Conservation (phyloP, 2,329 filamentous ascomycete genomes). For the Akanthomyces lecanii region DNA sequence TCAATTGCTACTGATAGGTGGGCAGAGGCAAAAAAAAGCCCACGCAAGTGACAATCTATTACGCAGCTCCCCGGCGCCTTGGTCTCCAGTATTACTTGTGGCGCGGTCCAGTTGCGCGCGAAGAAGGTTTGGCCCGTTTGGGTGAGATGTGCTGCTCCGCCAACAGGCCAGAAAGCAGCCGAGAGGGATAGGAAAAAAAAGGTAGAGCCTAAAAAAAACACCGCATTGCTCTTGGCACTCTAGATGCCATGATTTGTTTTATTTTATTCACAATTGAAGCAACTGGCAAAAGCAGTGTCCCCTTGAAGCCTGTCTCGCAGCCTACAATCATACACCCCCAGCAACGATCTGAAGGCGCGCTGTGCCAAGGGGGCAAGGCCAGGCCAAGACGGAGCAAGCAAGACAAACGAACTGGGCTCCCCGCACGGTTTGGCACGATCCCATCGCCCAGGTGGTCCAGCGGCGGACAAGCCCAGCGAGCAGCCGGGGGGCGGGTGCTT, state of each 20-base stretch:
- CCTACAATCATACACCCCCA: no score
- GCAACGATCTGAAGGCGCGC: not conserved
- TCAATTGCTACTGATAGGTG: no score
- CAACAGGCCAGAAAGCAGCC: not conserved
- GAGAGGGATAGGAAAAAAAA: no score
- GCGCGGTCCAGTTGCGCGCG: not conserved
- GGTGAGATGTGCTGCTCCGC: slow-evolving; percentile 1
- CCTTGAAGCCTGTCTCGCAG: no score
- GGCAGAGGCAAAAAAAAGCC: not conserved
- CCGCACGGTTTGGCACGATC: slow-evolving; percentile 5
- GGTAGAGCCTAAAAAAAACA: no score
- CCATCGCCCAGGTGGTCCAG: slow-evolving; percentile 6
- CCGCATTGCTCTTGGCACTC: no score
- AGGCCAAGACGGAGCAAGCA: not conserved
- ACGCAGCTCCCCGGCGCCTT: no score
- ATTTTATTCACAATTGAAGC: no score
- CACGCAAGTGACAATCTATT: no score
- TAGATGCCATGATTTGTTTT: no score
- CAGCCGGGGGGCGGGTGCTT: not conserved
- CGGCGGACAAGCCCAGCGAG: not conserved
- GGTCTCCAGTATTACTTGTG: slow-evolving; percentile 3
- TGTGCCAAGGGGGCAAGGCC: not conserved
- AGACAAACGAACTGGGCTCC: not conserved
- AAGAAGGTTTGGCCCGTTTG: not conserved
- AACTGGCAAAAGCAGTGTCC: no score